Percentiles rank a stretch among this genome's conserved stretches.
Conservation (phyloP, 805 yeast species). For the Teunomyces stri region DNA sequence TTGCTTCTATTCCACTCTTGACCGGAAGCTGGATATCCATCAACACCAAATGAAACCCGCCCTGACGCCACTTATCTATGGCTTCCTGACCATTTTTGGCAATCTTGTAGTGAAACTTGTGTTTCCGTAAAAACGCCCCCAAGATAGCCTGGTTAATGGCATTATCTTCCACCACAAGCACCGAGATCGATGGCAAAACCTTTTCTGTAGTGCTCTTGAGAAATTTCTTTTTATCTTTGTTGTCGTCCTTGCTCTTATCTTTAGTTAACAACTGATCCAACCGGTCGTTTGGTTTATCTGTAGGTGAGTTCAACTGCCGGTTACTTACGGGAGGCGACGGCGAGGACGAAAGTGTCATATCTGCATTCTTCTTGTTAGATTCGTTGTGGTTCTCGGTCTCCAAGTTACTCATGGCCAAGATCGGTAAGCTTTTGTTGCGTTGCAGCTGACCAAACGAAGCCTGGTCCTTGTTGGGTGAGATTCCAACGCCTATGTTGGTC, state of each 20-base stretch:
- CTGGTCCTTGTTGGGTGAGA: not conserved
- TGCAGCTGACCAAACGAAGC: not conserved
- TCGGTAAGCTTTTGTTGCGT: constrained; percentile 1
- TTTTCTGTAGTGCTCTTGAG: constrained; percentile 47
- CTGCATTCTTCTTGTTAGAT: not conserved
- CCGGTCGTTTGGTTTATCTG: constrained; percentile 4
- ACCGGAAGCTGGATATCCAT: constrained; percentile 98
- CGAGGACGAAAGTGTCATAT: constrained; percentile 4
- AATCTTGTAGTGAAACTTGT: constrained; percentile 76
- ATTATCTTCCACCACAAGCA: constrained; percentile 93
- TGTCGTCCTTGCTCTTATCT: not conserved
- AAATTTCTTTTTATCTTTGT: constrained; percentile 4
- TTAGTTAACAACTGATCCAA: not conserved
- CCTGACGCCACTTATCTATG: constrained; percentile 87
- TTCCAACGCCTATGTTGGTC: constrained; percentile 18
- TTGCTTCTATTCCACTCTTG: constrained; percentile 92
- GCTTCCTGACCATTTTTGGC: constrained; percentile 97
- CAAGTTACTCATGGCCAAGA: not conserved
- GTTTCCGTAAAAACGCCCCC: constrained; percentile 82
- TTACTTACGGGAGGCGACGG: constrained; percentile 11
- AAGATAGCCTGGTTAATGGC: constrained; percentile 89
- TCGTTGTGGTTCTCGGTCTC: not conserved
- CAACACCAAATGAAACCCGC: constrained; percentile 89
- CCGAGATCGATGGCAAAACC: constrained; percentile 85
- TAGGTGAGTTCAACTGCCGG: constrained; percentile 8